A percentile compares a stretch with the other conserved stretches of the same genome.
Conservation (phyloP, 2,329 filamentous ascomycete species). For the Monosporascus sp. region DNA sequence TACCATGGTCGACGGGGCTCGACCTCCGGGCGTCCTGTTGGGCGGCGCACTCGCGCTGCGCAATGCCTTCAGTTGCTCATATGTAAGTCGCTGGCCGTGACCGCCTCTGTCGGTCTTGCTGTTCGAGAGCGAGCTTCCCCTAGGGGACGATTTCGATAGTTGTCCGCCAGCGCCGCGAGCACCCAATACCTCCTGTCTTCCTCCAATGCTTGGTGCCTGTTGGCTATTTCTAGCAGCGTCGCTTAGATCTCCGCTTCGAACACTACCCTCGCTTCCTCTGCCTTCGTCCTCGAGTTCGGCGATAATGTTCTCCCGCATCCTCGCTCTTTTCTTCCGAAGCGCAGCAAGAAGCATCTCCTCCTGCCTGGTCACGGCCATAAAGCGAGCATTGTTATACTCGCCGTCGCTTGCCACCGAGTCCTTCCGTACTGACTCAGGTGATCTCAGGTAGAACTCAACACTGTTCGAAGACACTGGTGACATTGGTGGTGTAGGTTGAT, state of each 20-base stretch:
- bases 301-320: slow-evolving; percentile 46
- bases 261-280: slow-evolving; percentile 5
- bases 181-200: background rate
- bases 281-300: slow-evolving; percentile 36
- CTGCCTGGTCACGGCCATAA: slow-evolving; percentile 55
- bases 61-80: background rate
- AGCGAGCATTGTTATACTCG: slow-evolving; percentile 32
- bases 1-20: slow-evolving; percentile 5
- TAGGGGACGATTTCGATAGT: background rate
- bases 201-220: background rate
- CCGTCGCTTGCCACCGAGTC: slow-evolving; percentile 17
- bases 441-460: slow-evolving; percentile 43
- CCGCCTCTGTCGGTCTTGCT: background rate
- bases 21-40: background rate
- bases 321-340: slow-evolving; percentile 50
- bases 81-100: background rate
- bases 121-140: background rate
- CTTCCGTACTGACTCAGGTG: slow-evolving; percentile 30
- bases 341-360: slow-evolving; percentile 56
- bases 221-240: slow-evolving; percentile 1
- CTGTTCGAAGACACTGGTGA: slow-evolving; percentile 51
- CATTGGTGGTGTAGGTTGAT: slow-evolving; percentile 44
- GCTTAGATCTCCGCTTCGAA: background rate
- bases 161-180: background rate
- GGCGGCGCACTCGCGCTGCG: background rate